Base-by-base conservation (phyloP, 768 basidiomycete genomes). In the Rhizopogon roseolus region DNA sequence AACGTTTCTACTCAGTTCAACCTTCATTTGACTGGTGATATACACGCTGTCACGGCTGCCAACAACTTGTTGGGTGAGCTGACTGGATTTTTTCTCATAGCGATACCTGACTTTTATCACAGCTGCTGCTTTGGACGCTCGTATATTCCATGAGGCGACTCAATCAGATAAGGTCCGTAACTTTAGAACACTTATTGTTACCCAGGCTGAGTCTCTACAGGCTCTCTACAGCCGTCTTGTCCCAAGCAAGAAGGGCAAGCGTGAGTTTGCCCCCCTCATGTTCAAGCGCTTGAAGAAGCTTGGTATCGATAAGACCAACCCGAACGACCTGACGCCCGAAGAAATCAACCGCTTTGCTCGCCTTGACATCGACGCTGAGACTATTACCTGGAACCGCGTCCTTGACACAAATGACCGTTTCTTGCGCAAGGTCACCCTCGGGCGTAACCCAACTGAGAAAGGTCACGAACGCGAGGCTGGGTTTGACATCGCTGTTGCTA, bases 301-400 rank as follows among this genome's bases (percentile, higher is more conserved):
- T 52, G 93, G 94, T 41, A 98, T 99, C 64, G 76, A 87, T 75
- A 97, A 98, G 79, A 93, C 89, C 7, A 77, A 94, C 68, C 96
- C 97, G 7, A 82, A 93, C 62, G 89, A 91, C 22, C 80, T 99
- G 50, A 96, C 93, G 8, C 86, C 90, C 7, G 95, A 97, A 61
- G 97, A 99, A 70, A 85, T 91, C 64, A 86, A 78, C 54, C 82
- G 81, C 54, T 99, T 98, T 64, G 92, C 91, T 27, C 85, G 97
- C 45, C 81, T 99, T 14, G 94, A 98, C 62, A 81, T 99, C 50
- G 93, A 98, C 68, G 76, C 85, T 2, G 79, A 82, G 38, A 96
- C 93, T 22, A 92, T 99, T 60, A 98, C 95, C 50, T 98, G 96
- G 95, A 93, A 97, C 70, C 93, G 96, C 43, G 96, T 99, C 19